A percentile compares a stretch with the other conserved stretches of the same genome.
These are phyloP conservation scores for Diversispora epigaea DNA, from an alignment of 192 early-diverging fungal genomes.

Conservation along the genomic window DNA sequence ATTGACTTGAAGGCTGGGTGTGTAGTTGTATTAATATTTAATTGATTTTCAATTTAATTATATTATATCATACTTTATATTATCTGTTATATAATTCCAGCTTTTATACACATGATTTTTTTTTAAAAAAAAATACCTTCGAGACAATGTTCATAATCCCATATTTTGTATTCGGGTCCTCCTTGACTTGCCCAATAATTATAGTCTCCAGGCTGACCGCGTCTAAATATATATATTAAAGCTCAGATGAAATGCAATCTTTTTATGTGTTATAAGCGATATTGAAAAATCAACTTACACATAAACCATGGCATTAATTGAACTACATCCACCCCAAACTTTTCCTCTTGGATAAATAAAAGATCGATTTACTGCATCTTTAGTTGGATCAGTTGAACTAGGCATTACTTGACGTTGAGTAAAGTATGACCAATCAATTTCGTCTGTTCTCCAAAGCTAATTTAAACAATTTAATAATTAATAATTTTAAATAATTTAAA, in stretches of 20 bases:
- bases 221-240: background rate
- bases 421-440: background rate
- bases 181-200: constrained; percentile 6
- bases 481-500: background rate
- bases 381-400: background rate
- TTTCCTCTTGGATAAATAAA: background rate
- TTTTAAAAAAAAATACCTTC: background rate
- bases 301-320: constrained; percentile 2
- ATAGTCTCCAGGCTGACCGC: background rate
- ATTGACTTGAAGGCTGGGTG: background rate
- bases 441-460: background rate
- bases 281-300: background rate
- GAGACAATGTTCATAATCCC: constrained; percentile 8
- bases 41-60: background rate
- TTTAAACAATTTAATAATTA: background rate
- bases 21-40: background rate
- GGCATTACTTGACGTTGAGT: background rate
- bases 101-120: too few relatives aligned
- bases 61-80: too few relatives aligned
- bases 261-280: background rate
- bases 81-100: too few relatives aligned
- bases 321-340: constrained; percentile 1
- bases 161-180: constrained; percentile 9
- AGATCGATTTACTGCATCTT: background rate
- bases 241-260: background rate